Percentiles rank a stretch among this genome's conserved stretches.
Evolutionary conservation across 2,329 filamentous ascomycete genomes (phyloP).

Genomic region (Mycosphaerella sp.): DNA sequence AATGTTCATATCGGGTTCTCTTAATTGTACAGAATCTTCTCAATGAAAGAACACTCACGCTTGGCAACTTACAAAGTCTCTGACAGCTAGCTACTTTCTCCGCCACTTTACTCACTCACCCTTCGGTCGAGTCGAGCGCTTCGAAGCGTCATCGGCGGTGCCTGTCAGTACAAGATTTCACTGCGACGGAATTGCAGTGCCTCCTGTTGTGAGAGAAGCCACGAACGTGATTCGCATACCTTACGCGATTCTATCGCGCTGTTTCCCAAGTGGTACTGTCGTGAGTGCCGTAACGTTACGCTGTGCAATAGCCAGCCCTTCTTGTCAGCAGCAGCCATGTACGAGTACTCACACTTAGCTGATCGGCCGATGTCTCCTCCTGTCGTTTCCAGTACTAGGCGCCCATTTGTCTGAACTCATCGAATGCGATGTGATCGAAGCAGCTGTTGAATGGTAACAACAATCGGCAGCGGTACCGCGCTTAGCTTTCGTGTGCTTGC

Average conservation of each 20-base stretch:
- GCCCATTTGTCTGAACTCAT: too few relatives aligned
- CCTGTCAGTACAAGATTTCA: background rate
- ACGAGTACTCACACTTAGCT: constrained; percentile 5
- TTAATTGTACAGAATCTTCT: background rate
- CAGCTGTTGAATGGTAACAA: too few relatives aligned
- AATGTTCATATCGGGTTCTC: background rate
- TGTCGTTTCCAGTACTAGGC: background rate
- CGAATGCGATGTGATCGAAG: too few relatives aligned
- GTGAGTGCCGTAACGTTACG: background rate
- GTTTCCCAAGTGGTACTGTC: background rate
- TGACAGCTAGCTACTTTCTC: background rate
- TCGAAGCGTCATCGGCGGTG: background rate
- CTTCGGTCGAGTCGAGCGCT: too few relatives aligned
- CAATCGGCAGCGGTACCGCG: too few relatives aligned
- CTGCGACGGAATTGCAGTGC: background rate
- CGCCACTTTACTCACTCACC: too few relatives aligned
- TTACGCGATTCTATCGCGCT: constrained; percentile 5
- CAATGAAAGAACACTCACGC: constrained; percentile 7
- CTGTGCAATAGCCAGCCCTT: background rate
- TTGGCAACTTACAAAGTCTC: background rate
- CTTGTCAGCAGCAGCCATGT: constrained; percentile 5
- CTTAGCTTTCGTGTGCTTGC: too few relatives aligned
- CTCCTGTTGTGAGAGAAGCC: background rate
- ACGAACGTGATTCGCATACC: constrained; percentile 3
- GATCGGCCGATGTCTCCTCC: background rate